phyloP scores from a whole-genome alignment of 441 rosid genomes.

The Gossypium lobatum region DNA sequence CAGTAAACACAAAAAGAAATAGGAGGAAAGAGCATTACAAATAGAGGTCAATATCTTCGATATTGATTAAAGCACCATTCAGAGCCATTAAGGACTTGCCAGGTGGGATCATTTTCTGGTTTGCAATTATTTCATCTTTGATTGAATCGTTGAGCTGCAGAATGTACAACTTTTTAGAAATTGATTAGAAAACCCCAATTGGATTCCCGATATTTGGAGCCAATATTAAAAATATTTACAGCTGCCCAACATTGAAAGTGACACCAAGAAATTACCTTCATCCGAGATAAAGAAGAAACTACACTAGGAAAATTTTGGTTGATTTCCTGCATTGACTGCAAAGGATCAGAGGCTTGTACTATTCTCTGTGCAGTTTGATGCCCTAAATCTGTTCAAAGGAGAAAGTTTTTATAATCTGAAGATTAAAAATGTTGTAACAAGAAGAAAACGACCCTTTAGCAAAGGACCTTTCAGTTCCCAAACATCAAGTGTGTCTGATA shows the following conservation, averaged over 20 bases:
- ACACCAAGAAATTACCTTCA: slow-evolving; percentile 56
- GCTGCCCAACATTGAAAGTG: slow-evolving; percentile 6
- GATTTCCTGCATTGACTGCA: slow-evolving; percentile 96
- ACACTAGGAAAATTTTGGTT: slow-evolving; percentile 96
- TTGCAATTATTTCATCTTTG: slow-evolving; percentile 91
- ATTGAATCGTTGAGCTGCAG: slow-evolving; percentile 82
- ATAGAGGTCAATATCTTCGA: slow-evolving; percentile 93
- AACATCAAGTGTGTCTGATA: slow-evolving; percentile 94
- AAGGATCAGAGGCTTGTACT: slow-evolving; percentile 91
- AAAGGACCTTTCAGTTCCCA: slow-evolving; percentile 94
- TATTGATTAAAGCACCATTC: slow-evolving; percentile 93
- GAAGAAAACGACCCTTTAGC: background rate
- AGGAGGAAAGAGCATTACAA: slow-evolving; percentile 52
- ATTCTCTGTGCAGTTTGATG: slow-evolving; percentile 99
- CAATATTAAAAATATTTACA: slow-evolving; percentile 9
- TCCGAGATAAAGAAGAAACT: slow-evolving; percentile 94
- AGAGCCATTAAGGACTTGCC: slow-evolving; percentile 96
- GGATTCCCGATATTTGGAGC: background rate
- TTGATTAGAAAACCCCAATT: slow-evolving; percentile 13
- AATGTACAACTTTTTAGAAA: slow-evolving; percentile 13
- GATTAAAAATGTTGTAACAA: background rate
- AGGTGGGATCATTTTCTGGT: slow-evolving; percentile 95
- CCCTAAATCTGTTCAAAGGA: slow-evolving; percentile 70
- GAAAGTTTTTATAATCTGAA: slow-evolving; percentile 18
- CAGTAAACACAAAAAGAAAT: slow-evolving; percentile 14